Evolutionary conservation across 2,329 filamentous ascomycete genomes (phyloP), one percentile per base, ranked within the genome.

Genomic region (Fusarium cicatricum): DNA sequence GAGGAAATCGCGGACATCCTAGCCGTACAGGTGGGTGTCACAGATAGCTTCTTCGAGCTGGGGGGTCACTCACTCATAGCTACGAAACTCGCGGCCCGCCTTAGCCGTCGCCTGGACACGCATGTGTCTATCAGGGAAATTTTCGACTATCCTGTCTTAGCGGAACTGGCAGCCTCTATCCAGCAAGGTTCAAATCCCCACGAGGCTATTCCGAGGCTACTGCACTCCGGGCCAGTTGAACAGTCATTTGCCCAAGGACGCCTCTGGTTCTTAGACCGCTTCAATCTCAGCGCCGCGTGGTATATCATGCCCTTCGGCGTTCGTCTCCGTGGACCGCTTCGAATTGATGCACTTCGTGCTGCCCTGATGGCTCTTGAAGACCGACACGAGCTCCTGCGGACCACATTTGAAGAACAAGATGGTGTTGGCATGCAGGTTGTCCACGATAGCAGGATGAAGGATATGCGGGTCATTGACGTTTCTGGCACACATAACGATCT

Each of bases 121-220:
- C n/a, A 41, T 12, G 15, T 41, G 21, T 28, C 39, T 8, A 21
- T 41, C n/a, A 41, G 28, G 26, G 21, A 41, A 15, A 16, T 41
- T 15, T 41, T 41, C 26, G 39, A 41, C n/a, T n/a, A n/a, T n/a
- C 39, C 39, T 29, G 39, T 41, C 26, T 28, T 41, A 15, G 39
- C 14, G 15, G 39, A 41, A 14, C 39, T 41, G 9, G 39, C 39
- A 92, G 91, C 50, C 44, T 29, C 43, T 37, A 47, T 45, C 33
- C 19, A 17, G 21, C 4, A 4, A 7, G 4, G 4, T 7, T 23
- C 21, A 4, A 23, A 4, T 4, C 21, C 21, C 21, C 21, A 23
- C 21, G 7, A 23, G 4, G 4, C 21, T 23, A 23, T 23, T 23
- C 21, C 21, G 4, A 23, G 21, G 7, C 4, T 7, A 4, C 21